Evolutionary conservation across 495 filamentous ascomycete genomes (phyloP), one percentile per base, ranked within the genome.

Genomic region (Aspergillus carlsbadensis): DNA sequence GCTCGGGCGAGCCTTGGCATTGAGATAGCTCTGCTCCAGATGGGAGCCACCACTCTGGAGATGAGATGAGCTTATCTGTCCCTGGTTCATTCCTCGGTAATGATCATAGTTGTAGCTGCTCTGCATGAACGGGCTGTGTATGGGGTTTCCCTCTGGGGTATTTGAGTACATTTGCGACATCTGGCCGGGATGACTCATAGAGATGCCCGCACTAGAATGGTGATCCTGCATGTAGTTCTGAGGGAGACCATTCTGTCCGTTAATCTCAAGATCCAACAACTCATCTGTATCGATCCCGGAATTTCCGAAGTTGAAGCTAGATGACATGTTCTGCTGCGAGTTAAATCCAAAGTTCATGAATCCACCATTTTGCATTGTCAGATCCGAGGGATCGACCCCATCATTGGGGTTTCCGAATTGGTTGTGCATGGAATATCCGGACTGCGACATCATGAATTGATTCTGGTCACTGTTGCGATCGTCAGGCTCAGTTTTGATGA

Each of bases 131-230:
- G 92, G 92, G 64, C 90, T 95, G 61, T 90, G 86, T 57, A 95
- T 92, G 5, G 91, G 91, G 42, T 87, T 85, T 20, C 89, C 89
- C 43, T 96, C 92, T 7, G 91, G 92, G 3, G 91, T 96, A 61
- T 87, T 87, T 24, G 92, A 96, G 69, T 84, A 96, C 52, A 86
- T 76, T 31, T 89, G 84, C 26, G 85, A 87, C 65, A 88, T 82
- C 29, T 85, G 81, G 50, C 67, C 72, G 17, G 74, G 77, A 52
- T 78, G 76, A 54, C 74, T 80, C 66, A 78, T 75, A 41, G 74
- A 69, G 51, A 79, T 73, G 17, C 74, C 76, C 26, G 66, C 68
- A 29, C 65, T 57, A 26, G 77, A 73, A 24, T 64, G 64, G 52
- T 80, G 78, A 48, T 76, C 78, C 47, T 75, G 71, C 22, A 80